phyloP scores from a whole-genome alignment of 1,284 basidiomycete species.

The Austroboletus novae-zelandiae region DNA sequence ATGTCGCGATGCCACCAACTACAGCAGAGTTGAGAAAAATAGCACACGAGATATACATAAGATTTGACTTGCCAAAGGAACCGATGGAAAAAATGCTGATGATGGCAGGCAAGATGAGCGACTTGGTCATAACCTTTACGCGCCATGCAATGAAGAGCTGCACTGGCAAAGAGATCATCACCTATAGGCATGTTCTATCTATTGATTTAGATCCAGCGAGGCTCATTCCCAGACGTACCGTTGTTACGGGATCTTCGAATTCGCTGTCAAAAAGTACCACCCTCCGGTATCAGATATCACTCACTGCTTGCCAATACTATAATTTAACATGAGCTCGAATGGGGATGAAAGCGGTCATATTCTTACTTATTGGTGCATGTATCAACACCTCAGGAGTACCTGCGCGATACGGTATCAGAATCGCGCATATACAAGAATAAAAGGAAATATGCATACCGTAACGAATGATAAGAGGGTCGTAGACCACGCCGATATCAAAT shows the following conservation, averaged over 20 bases:
- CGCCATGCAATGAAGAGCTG: slow-evolving; percentile 56
- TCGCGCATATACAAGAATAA: neutral
- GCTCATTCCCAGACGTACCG: slow-evolving; percentile 7
- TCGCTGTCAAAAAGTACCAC: neutral
- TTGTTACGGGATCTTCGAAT: slow-evolving; percentile 17
- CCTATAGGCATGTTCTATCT: slow-evolving; percentile 27
- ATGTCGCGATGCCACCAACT: slow-evolving; percentile 49
- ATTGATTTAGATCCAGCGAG: neutral
- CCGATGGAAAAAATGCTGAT: slow-evolving; percentile 38
- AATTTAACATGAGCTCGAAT: neutral
- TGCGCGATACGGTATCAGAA: slow-evolving; percentile 1
- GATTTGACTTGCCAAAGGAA: slow-evolving; percentile 37
- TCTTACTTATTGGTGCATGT: slow-evolving; percentile 12
- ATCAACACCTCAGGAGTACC: neutral
- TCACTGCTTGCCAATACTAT: slow-evolving; percentile 37
- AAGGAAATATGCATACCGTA: slow-evolving; percentile 33
- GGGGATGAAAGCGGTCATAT: neutral
- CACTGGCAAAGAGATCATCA: slow-evolving; percentile 47
- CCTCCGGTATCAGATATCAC: slow-evolving; percentile 1
- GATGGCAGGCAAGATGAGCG: slow-evolving; percentile 35
- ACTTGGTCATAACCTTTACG: slow-evolving; percentile 43
- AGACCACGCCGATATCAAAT: slow-evolving; percentile 45
- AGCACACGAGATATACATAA: neutral
- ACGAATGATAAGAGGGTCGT: slow-evolving; percentile 41
- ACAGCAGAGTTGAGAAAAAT: neutral